phyloP scores from a whole-genome alignment of 2,329 filamentous ascomycete genomes.

The Fusarium sacchari region DNA sequence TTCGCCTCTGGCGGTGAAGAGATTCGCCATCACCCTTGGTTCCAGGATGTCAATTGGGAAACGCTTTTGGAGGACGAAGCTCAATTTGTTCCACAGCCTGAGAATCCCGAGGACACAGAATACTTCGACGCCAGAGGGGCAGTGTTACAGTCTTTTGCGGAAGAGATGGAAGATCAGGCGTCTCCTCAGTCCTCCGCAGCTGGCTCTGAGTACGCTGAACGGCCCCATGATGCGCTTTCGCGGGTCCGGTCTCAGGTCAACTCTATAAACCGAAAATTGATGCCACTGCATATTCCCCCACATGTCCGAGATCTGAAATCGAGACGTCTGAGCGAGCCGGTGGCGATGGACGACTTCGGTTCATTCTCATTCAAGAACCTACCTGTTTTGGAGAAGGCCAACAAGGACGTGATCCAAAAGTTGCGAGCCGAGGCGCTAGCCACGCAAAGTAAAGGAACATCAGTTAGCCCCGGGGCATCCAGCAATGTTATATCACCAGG shows the following conservation, averaged over 20 bases:
- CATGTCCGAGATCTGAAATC: constrained; percentile 93
- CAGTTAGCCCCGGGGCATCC: constrained; percentile 56
- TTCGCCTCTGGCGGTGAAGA: constrained; percentile 87
- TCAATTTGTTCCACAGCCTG: constrained; percentile 90
- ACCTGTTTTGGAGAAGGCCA: constrained; percentile 95
- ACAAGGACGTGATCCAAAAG: constrained; percentile 98
- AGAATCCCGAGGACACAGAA: constrained; percentile 96
- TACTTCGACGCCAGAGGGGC: constrained; percentile 96
- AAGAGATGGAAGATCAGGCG: constrained; percentile 91
- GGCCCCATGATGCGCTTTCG: constrained; percentile 94
- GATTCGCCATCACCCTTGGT: constrained; percentile 91
- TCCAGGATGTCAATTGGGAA: constrained; percentile 87
- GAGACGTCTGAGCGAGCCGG: constrained; percentile 88
- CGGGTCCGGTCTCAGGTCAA: constrained; percentile 88
- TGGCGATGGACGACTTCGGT: constrained; percentile 91
- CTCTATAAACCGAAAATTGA: constrained; percentile 86
- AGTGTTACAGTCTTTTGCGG: constrained; percentile 89
- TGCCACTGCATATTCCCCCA: constrained; percentile 95
- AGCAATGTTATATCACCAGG: constrained; percentile 66
- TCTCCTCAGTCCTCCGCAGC: constrained; percentile 77
- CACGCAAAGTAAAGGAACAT: constrained; percentile 64
- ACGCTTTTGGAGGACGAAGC: constrained; percentile 93
- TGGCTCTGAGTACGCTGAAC: constrained; percentile 81
- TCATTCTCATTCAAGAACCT: constrained; percentile 98
- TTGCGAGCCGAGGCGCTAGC: constrained; percentile 89